Percentiles rank a stretch among this genome's conserved stretches.
Conservation (phyloP, 306 rosid species). For the Rosa rugosa region DNA sequence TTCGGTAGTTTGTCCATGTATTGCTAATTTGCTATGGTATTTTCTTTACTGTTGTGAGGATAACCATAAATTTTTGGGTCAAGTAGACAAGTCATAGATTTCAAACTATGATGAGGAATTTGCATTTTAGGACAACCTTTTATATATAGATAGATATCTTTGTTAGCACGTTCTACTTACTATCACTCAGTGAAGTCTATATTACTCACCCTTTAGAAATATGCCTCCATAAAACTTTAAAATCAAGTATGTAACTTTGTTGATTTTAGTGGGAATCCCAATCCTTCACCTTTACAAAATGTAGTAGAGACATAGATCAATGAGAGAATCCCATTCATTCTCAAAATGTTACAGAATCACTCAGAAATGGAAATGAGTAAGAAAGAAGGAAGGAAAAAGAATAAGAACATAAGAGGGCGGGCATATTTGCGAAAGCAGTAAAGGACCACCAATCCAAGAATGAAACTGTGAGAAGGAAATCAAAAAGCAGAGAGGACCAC, state of each 20-base stretch:
- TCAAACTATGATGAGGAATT: too few relatives aligned
- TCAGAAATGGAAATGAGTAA: background rate
- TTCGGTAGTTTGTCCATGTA: background rate
- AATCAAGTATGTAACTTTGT: too few relatives aligned
- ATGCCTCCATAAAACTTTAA: background rate
- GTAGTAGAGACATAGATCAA: background rate
- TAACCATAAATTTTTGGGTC: too few relatives aligned
- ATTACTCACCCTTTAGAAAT: too few relatives aligned
- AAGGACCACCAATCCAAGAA: background rate
- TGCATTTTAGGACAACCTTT: too few relatives aligned
- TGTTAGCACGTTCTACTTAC: too few relatives aligned
- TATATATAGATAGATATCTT: too few relatives aligned
- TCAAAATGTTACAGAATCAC: background rate
- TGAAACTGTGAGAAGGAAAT: background rate
- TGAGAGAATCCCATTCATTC: background rate
- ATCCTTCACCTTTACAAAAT: background rate
- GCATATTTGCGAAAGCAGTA: background rate
- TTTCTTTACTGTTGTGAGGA: too few relatives aligned
- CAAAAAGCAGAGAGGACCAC: background rate
- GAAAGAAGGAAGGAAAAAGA: background rate
- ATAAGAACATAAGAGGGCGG: background rate
- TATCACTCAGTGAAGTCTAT: too few relatives aligned
- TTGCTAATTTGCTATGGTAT: background rate
- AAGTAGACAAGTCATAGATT: too few relatives aligned
- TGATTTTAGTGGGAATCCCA: background rate